phyloP scores from a whole-genome alignment of 1,284 basidiomycete genomes.

The Gastroboletus turbinatus region DNA sequence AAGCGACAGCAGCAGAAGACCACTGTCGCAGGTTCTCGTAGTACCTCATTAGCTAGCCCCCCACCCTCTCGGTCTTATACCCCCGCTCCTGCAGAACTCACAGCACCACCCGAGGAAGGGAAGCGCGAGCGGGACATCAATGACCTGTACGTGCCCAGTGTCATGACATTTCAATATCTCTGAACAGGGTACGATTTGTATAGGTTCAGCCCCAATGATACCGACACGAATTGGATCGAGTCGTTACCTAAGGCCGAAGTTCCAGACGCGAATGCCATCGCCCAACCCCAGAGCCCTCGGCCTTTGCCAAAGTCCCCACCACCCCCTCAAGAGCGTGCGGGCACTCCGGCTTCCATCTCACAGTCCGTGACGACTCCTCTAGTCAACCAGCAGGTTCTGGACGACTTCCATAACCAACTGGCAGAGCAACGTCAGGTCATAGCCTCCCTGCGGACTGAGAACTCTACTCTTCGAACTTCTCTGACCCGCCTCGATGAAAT shows the following conservation, averaged over 20 bases:
- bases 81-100: conserved; percentile 40
- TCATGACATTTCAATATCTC: neutral
- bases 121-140: conserved; percentile 42
- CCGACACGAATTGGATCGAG: conserved; percentile 57
- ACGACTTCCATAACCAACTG: conserved; percentile 16
- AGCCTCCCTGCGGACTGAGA: conserved; percentile 17
- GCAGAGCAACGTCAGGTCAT: conserved; percentile 21
- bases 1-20: conserved; percentile 74
- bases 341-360: conserved; percentile 4
- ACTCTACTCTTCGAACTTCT: conserved; percentile 18
- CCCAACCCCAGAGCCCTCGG: conserved; percentile 9
- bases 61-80: conserved; percentile 53
- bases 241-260: conserved; percentile 52
- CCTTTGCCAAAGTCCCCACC: conserved; percentile 20
- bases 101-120: conserved; percentile 35
- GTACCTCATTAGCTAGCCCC: conserved; percentile 39
- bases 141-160: conserved; percentile 48
- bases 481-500: conserved; percentile 15
- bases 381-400: conserved; percentile 6
- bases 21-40: conserved; percentile 32
- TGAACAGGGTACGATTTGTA: conserved; percentile 1
- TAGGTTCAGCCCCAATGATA: conserved; percentile 41
- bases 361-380: conserved; percentile 1
- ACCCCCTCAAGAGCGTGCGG: conserved; percentile 14
- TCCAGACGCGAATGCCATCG: conserved; percentile 11